Base-by-base conservation (phyloP, 148 eudicot genomes). In the Pharnaceum exiguum region DNA sequence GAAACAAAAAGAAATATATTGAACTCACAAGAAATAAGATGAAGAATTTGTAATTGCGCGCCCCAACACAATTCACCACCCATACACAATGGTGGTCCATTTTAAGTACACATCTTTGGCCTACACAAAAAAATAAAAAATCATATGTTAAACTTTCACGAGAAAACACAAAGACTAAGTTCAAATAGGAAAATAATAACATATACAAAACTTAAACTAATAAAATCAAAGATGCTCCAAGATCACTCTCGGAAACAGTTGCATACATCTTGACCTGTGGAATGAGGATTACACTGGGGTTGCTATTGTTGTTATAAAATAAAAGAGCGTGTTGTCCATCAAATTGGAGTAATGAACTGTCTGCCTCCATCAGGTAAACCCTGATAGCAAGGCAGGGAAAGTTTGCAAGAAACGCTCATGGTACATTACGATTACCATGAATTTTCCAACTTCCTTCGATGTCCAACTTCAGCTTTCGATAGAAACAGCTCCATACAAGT, bases 11-110 rank as follows among this genome's bases (percentile, higher is more conserved):
- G 16, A 50, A 19, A 7, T 30, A 33, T 51, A 13, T 22, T 18
- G n/a, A 60, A 46, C 72, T 81, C 72, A 90, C 97, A 78, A 90
- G 57, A 68, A 90, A 90, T 39, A 90, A 76, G 61, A 87, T 85
- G 65, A 90, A 90, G 70, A 79, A 90, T 74, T 90, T 87, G 75
- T 90, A 87, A 70, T 90, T 90, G 63, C 87, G 77, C 32, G 87
- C 97, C 42, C 97, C 97, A 64, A 87, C 93, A 79, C 97, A 90
- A 60, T 90, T 90, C 47, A 90, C 95, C 59, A 90, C 93, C 97
- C 97, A 90, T 59, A 90, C 78, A 75, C 97, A 90, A 61, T 90
- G 97, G 63, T 90, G 97, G 73, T 87, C 97, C 97, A 90, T 90
- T 72, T 90, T 90, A 55, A 90, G 87, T 48, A 90, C 85, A 67